phyloP scores from a whole-genome alignment of 345 rosid genomes.

The Hibiscus mutabilis region DNA sequence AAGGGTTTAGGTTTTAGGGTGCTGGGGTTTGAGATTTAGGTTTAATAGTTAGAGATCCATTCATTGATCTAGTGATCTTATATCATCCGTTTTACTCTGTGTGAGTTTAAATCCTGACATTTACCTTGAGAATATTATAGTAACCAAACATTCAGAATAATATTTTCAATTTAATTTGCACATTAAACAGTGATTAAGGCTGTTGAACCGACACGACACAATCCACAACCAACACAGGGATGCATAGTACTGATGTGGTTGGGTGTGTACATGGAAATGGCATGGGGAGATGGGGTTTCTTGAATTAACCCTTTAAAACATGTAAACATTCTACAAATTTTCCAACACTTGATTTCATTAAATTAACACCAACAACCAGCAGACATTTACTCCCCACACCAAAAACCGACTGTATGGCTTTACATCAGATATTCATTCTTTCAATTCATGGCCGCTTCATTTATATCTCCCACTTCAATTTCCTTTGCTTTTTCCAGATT shows the following conservation, averaged over 20 bases:
- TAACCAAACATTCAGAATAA: too few species aligned
- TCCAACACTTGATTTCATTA: not conserved
- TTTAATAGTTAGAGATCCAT: too few species aligned
- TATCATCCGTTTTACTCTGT: too few species aligned
- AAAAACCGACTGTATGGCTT: not conserved
- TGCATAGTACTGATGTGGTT: not conserved
- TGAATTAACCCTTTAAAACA: not conserved
- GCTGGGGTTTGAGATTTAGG: too few species aligned
- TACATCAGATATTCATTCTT: not conserved
- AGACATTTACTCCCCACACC: slow-evolving; percentile 19
- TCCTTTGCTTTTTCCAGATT: not conserved
- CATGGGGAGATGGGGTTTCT: not conserved
- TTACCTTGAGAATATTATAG: too few species aligned
- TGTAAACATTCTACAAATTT: not conserved
- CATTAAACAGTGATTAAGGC: too few species aligned
- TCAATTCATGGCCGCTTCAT: not conserved
- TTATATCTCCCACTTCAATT: not conserved
- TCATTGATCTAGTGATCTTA: too few species aligned
- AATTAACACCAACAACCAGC: slow-evolving; percentile 13
- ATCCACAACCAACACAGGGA: too few species aligned
- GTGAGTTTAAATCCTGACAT: too few species aligned
- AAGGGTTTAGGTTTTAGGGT: too few species aligned
- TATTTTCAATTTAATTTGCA: too few species aligned
- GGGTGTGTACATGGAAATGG: not conserved
- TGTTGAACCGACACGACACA: too few species aligned